Percentiles rank a stretch among this genome's conserved stretches.
These are phyloP conservation scores for Mycena chlorophos DNA, from an alignment of 768 basidiomycete species.

Conservation along the genomic window DNA sequence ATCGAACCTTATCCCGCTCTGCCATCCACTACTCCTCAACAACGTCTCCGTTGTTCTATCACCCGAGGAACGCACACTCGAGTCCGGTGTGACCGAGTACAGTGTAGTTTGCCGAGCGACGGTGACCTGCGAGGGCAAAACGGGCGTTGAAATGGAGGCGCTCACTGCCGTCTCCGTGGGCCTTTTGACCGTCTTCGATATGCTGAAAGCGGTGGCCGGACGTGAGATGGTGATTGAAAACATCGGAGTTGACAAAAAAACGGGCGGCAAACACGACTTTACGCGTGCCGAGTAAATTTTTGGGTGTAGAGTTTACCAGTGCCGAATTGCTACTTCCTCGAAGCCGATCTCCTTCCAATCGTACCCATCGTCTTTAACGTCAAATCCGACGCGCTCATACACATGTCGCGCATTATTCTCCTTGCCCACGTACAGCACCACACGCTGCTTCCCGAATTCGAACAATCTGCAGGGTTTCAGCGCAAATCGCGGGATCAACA, in stretches of 20 bases:
- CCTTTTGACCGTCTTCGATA: conserved; percentile 86
- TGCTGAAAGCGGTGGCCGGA: conserved; percentile 91
- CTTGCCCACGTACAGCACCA: conserved; percentile 56
- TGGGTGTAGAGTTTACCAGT: conserved; percentile 42
- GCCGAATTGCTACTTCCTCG: conserved; percentile 45
- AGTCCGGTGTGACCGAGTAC: conserved; percentile 30
- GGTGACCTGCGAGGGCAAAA: conserved; percentile 75
- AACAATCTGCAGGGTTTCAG: conserved; percentile 36
- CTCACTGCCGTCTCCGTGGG: conserved; percentile 79
- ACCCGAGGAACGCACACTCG: conserved; percentile 38
- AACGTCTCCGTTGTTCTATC: conserved; percentile 65
- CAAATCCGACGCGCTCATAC: conserved; percentile 56
- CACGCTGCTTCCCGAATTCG: conserved; percentile 44
- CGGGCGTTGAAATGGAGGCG: conserved; percentile 94
- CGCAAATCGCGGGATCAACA: conserved; percentile 4
- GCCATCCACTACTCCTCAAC: conserved; percentile 78
- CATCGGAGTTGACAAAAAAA: conserved; percentile 64
- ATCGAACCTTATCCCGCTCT: conserved; percentile 80
- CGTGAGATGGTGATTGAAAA: conserved; percentile 79
- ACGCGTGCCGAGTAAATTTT: conserved; percentile 22
- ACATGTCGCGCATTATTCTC: conserved; percentile 52
- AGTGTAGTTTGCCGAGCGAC: conserved; percentile 65
- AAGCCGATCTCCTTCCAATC: conserved; percentile 58
- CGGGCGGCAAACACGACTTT: conserved; percentile 71
- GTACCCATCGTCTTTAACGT: conserved; percentile 45